phyloP scores from a whole-genome alignment of 1,284 basidiomycete genomes.

The Fomes fomentarius region DNA sequence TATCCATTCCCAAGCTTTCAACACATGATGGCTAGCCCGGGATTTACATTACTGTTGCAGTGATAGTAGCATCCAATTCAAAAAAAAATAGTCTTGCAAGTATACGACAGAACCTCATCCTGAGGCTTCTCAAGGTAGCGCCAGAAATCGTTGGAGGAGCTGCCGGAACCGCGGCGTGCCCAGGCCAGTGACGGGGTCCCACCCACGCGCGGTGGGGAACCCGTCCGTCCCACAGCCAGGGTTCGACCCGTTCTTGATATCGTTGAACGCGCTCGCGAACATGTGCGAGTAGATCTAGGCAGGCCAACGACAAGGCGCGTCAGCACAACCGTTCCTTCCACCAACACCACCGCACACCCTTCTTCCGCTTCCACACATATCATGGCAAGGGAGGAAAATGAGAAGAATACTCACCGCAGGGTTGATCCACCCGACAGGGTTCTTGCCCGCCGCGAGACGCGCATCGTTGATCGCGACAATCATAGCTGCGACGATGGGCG shows the following conservation, averaged over 20 bases:
- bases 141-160: constrained; percentile 19
- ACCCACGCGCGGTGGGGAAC: constrained; percentile 29
- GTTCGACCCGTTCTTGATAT: constrained; percentile 39
- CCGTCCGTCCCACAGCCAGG: constrained; percentile 28
- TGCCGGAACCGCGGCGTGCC: constrained; percentile 25
- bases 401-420: constrained; percentile 32
- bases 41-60: too few relatives aligned
- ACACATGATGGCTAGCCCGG: too few relatives aligned
- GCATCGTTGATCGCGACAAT: constrained; percentile 66
- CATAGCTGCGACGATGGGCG: constrained; percentile 46
- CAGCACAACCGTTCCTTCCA: constrained; percentile 23
- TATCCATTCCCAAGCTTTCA: too few relatives aligned
- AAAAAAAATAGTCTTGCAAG: too few relatives aligned
- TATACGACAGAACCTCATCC: too few relatives aligned
- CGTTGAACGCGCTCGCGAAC: constrained; percentile 40
- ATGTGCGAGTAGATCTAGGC: constrained; percentile 36
- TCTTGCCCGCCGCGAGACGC: constrained; percentile 43
- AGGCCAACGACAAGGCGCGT: constrained; percentile 28
- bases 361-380: too few relatives aligned
- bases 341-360: too few relatives aligned
- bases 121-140: constrained; percentile 16
- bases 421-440: constrained; percentile 61
- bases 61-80: too few relatives aligned
- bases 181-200: constrained; percentile 18
- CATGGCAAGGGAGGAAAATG: too few relatives aligned